These are phyloP conservation scores for Xylaria sp. DNA, from an alignment of 2,329 filamentous ascomycete species.

Conservation along the genomic window DNA sequence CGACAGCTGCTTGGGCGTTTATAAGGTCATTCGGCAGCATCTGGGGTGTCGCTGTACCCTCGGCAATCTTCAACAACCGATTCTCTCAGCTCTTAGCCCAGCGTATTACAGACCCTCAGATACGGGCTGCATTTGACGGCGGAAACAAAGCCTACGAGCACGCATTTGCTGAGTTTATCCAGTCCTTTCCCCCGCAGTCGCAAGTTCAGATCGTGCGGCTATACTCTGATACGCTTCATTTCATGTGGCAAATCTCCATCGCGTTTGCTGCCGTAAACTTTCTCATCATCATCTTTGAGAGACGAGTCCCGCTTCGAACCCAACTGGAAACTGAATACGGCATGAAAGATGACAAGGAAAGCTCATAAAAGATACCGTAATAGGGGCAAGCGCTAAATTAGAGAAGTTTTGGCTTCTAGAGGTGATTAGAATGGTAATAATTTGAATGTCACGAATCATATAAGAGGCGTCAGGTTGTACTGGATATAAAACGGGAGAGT, in stretches of 20 bases:
- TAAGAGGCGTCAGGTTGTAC: no score
- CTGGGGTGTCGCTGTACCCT: constrained; percentile 55
- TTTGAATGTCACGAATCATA: no score
- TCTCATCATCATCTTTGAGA: constrained; percentile 18
- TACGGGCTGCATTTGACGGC: background rate
- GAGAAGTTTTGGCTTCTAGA: no score
- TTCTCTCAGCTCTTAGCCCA: background rate
- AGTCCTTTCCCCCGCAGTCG: background rate
- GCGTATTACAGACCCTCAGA: constrained; percentile 3
- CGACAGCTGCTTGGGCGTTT: constrained; percentile 53
- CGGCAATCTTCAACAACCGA: constrained; percentile 49
- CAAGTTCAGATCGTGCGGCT: constrained; percentile 8
- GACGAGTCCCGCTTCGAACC: constrained; percentile 17
- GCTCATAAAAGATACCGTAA: background rate
- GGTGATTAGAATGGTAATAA: no score
- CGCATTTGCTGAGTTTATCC: constrained; percentile 12
- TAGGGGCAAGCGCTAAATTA: background rate
- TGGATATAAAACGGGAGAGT: no score
- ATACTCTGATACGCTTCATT: constrained; percentile 12
- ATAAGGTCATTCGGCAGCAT: constrained; percentile 54
- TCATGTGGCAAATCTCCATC: constrained; percentile 16
- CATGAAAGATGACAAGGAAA: constrained; percentile 4
- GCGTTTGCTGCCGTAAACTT: constrained; percentile 14
- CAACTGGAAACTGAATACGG: constrained; percentile 25
- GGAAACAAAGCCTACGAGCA: constrained; percentile 16